A percentile compares a stretch with the other conserved stretches of the same genome.
These are phyloP conservation scores for Phytophthora cryptogea DNA, from an alignment of 352 stramenopile species.

Conservation along the genomic window DNA sequence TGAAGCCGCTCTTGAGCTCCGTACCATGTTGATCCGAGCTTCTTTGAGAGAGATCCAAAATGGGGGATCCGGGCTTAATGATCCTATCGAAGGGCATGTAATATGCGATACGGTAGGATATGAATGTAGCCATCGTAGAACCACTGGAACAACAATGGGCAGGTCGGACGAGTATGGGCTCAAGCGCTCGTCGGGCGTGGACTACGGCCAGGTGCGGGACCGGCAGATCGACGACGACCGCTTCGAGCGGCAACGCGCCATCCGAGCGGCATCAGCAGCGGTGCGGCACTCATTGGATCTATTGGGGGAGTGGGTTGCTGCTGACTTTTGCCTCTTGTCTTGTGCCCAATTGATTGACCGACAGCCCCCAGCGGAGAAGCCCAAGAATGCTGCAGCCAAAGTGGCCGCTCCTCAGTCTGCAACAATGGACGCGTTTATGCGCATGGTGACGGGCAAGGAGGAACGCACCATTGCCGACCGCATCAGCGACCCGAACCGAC, in stretches of 20 bases:
- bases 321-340: background rate
- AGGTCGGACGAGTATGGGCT: constrained; percentile 65
- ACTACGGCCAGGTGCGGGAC: constrained; percentile 84
- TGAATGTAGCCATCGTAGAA: constrained; percentile 19
- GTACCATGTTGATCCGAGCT: constrained; percentile 29
- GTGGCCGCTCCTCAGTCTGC: constrained; percentile 47
- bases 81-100: constrained; percentile 3
- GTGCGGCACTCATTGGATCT: constrained; percentile 18
- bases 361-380: constrained; percentile 29
- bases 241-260: constrained; percentile 74
- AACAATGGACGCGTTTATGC: constrained; percentile 95
- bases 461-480: constrained; percentile 94
- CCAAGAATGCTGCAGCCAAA: constrained; percentile 14
- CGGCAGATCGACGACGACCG: constrained; percentile 85
- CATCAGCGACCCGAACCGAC: constrained; percentile 92
- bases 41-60: constrained; percentile 27
- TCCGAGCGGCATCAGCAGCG: constrained; percentile 46
- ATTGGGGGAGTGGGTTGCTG: background rate
- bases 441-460: constrained; percentile 92
- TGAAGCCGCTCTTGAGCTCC: background rate
- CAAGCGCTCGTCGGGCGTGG: constrained; percentile 79
- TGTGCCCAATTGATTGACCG: background rate
- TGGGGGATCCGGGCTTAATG: constrained; percentile 8
- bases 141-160: constrained; percentile 12
- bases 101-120: constrained; percentile 11